Evolutionary conservation across 176 grass and related monocot species (phyloP).

Genomic region (Bonia amplexicaulis): DNA sequence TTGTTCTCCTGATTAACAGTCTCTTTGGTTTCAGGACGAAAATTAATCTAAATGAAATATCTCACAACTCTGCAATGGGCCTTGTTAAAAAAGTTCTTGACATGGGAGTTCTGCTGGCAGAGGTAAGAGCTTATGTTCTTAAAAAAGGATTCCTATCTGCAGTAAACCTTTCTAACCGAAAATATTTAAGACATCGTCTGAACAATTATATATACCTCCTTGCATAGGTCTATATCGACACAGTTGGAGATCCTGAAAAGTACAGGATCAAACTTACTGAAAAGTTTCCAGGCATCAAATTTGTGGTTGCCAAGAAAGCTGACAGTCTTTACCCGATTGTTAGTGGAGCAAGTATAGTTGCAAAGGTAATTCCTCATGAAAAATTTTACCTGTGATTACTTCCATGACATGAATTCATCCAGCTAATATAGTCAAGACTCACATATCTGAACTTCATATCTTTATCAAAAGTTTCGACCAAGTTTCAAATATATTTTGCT

Average conservation of each 20-base stretch:
- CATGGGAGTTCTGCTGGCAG: conserved; percentile 65
- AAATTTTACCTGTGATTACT: background rate
- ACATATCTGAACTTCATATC: background rate
- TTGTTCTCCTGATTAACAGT: background rate
- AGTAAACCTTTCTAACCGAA: background rate
- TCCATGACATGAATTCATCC: background rate
- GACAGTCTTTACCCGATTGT: conserved; percentile 95
- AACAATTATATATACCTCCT: conserved; percentile 4
- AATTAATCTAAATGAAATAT: conserved; percentile 96
- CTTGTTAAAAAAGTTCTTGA: conserved; percentile 69
- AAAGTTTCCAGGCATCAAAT: conserved; percentile 82
- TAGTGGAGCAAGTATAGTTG: conserved; percentile 94
- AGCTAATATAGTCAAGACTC: background rate
- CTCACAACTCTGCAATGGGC: conserved; percentile 88
- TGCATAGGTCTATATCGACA: conserved; percentile 84
- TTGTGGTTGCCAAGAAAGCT: conserved; percentile 93
- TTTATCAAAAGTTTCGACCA: conserved; percentile 1
- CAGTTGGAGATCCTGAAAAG: conserved; percentile 89
- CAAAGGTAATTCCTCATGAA: conserved; percentile 56
- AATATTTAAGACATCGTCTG: background rate
- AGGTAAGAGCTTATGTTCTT: conserved; percentile 50
- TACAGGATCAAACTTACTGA: conserved; percentile 78
- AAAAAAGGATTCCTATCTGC: background rate
- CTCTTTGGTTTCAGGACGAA: conserved; percentile 52
- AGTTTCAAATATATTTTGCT: background rate